Conservation (phyloP, 2,329 filamentous ascomycete species). For the Monilinia polystroma region DNA sequence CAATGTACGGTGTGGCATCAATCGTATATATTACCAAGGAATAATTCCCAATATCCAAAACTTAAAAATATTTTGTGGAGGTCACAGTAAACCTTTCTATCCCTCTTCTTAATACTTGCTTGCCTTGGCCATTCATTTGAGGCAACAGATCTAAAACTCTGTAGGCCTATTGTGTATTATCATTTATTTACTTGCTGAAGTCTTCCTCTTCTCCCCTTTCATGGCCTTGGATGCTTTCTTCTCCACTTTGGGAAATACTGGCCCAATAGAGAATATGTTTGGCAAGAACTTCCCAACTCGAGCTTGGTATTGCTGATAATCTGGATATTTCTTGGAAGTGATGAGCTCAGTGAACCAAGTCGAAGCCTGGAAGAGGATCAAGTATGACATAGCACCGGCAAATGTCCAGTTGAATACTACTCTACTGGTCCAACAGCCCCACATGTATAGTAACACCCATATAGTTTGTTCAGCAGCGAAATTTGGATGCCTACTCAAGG, state of each 20-base stretch:
- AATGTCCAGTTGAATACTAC: slow-evolving; percentile 76
- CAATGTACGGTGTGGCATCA: background rate
- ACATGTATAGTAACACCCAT: slow-evolving; percentile 86
- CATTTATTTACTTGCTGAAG: slow-evolving; percentile 7
- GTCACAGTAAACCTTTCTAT: background rate
- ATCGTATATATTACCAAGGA: background rate
- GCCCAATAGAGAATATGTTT: slow-evolving; percentile 26
- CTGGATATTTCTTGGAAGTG: slow-evolving; percentile 77
- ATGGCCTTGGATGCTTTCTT: slow-evolving; percentile 13
- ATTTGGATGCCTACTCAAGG: slow-evolving; percentile 88
- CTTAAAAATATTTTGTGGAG: background rate
- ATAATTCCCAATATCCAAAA: background rate
- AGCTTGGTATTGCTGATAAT: slow-evolving; percentile 81
- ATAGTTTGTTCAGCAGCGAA: slow-evolving; percentile 89
- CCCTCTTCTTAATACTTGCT: background rate
- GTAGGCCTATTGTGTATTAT: background rate
- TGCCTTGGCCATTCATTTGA: background rate
- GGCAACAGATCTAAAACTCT: background rate
- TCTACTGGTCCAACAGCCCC: slow-evolving; percentile 74
- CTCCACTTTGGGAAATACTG: slow-evolving; percentile 1
- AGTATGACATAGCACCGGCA: slow-evolving; percentile 64
- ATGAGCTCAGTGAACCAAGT: slow-evolving; percentile 85
- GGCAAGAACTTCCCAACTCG: slow-evolving; percentile 84
- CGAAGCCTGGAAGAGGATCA: slow-evolving; percentile 84
- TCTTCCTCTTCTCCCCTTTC: slow-evolving; percentile 7